Conservation (phyloP, 495 filamentous ascomycete species). For the Aspergillus nanangensis region DNA sequence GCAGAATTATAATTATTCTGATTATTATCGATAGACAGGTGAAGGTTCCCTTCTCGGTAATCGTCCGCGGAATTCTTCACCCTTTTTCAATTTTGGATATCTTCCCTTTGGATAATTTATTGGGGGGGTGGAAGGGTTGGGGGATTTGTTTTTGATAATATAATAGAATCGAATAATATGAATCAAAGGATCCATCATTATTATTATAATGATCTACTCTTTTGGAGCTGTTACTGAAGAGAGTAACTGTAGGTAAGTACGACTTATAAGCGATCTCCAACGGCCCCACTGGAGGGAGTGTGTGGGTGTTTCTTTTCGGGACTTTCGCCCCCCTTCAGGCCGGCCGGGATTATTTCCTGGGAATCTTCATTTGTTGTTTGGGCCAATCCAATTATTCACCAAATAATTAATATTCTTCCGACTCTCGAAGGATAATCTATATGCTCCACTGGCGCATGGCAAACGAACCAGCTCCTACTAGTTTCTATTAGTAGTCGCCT, state of each 20-base stretch:
- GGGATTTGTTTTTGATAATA: background rate
- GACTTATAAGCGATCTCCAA: constrained; percentile 3
- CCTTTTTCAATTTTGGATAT: background rate
- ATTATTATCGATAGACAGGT: background rate
- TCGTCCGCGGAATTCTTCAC: background rate
- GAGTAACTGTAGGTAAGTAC: background rate
- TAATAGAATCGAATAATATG: background rate
- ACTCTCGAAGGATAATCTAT: background rate
- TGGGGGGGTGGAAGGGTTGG: no score
- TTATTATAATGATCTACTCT: background rate
- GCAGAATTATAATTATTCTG: background rate
- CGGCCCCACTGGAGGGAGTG: constrained; percentile 16
- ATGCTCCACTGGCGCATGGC: constrained; percentile 13
- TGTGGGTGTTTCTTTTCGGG: constrained; percentile 20
- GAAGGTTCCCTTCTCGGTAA: background rate
- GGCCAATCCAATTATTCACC: no score
- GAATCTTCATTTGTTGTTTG: constrained; percentile 1
- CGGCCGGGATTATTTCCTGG: background rate
- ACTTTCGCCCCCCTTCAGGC: constrained; percentile 8
- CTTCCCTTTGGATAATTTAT: background rate
- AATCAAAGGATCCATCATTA: background rate
- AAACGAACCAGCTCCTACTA: constrained; percentile 8
- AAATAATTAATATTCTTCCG: constrained; percentile 1
- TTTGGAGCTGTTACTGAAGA: no score
- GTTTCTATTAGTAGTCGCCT: constrained; percentile 2